phyloP scores from a whole-genome alignment of 2,329 filamentous ascomycete genomes.

The Ophiostoma perfectum region DNA sequence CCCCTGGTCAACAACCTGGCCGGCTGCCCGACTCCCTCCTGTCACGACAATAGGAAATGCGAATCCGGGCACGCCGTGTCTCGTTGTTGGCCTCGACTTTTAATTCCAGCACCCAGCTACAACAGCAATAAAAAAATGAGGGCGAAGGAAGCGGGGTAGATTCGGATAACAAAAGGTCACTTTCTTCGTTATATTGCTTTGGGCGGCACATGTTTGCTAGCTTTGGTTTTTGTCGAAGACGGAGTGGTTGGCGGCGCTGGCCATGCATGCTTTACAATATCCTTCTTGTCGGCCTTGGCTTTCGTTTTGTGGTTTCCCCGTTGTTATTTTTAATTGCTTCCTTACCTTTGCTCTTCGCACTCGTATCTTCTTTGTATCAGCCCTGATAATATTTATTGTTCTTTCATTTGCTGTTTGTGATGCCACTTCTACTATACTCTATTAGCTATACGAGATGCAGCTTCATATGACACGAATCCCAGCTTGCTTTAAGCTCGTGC shows the following conservation, averaged over 20 bases:
- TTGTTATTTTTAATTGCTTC: slow-evolving; percentile 24
- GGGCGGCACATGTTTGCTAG: slow-evolving; percentile 1
- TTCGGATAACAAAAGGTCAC: slow-evolving; percentile 12
- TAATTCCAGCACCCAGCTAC: slow-evolving; percentile 13
- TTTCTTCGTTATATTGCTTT: background rate
- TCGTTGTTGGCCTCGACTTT: slow-evolving; percentile 12
- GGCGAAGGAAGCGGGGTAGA: slow-evolving; percentile 17
- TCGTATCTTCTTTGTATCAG: slow-evolving; percentile 7
- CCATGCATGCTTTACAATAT: slow-evolving; percentile 16
- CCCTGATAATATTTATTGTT: slow-evolving; percentile 21
- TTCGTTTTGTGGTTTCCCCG: slow-evolving; percentile 14
- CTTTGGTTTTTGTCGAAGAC: slow-evolving; percentile 16
- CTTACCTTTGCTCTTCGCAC: slow-evolving; percentile 27
- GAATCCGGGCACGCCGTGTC: background rate
- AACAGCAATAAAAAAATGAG: slow-evolving; percentile 19
- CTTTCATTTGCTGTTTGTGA: background rate
- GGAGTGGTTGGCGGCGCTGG: slow-evolving; percentile 23
- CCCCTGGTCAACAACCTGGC: slow-evolving; percentile 17
- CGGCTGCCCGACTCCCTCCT: slow-evolving; percentile 12
- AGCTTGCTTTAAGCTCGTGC: no score
- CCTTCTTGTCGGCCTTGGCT: slow-evolving; percentile 13
- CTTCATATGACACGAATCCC: no score
- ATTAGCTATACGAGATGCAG: no score
- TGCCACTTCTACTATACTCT: no score
- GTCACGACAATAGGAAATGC: slow-evolving; percentile 11